Evolutionary conservation across 768 basidiomycete species (phyloP), one percentile per base, ranked within the genome.

Genomic region (Hypholoma sublateritium): DNA sequence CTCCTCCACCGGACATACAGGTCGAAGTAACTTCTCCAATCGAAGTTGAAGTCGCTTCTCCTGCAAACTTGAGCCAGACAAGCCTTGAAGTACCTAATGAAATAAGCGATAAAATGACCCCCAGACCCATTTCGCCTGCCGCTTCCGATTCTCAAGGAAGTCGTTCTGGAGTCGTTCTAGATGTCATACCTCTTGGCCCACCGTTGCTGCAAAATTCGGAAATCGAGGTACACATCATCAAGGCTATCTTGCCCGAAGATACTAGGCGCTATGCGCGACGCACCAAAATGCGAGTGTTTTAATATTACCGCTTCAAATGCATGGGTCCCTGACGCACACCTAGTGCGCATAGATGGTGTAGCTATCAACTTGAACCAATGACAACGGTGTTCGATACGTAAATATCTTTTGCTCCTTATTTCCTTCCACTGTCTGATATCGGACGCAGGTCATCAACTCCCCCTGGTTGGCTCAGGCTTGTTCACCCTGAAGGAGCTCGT

Each of bases 401-500:
- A 1, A 58, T 47, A 12, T 43, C 13, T 43, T 17, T 22, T 5
- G 0, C n/a, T 16, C 8, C 2, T 32, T 42, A 44, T 53, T 43
- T 35, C 24, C 25, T 22, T 16, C 6, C 32, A 8, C 13, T 45
- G 55, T 22, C 25, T 24, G 12, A 47, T 44, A 5, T 3, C 19
- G 5, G 22, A 28, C 6, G 16, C 36, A 28, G 22, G 39, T 71
- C 69, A 39, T 59, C 51, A n/a, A 58, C 66, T 47, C 70, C 68
- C 13, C 44, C 41, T 14, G 79, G 74, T 0, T 88, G 87, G 87
- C 65, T 35, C 5, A 65, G 76, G 1, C 70, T 72, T 34, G 67
- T 73, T 2, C 87, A 88, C 60, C 85, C 86, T 0, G 86, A 88
- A 67, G 87, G 87, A 5, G 78, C 74, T 14, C 74, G 80, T 16